These are phyloP conservation scores for Kodamaea kaohsiungensis DNA, from an alignment of 805 yeast species.

Conservation along the genomic window DNA sequence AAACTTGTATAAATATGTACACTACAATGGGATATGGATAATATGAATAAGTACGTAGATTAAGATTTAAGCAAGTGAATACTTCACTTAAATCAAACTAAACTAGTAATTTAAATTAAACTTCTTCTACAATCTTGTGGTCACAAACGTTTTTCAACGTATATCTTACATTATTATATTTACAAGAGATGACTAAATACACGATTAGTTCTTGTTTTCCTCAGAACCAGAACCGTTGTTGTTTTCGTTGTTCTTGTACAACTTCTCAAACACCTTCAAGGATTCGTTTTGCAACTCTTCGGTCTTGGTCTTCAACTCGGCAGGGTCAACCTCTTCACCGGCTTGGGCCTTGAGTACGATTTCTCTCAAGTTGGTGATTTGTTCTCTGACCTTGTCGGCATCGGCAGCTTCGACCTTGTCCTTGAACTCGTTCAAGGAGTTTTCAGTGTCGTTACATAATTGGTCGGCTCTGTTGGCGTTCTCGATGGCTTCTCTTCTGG, in stretches of 20 bases:
- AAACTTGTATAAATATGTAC: background rate
- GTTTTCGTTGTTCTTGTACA: slow-evolving; percentile 33
- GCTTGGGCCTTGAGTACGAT: slow-evolving; percentile 64
- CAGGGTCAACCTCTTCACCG: slow-evolving; percentile 61
- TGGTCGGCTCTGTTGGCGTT: slow-evolving; percentile 82
- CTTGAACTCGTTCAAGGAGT: slow-evolving; percentile 49
- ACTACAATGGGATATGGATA: background rate
- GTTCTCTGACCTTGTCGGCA: slow-evolving; percentile 50
- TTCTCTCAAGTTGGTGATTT: slow-evolving; percentile 62
- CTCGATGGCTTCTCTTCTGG: slow-evolving; percentile 81
- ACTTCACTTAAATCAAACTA: too few relatives aligned
- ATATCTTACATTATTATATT: slow-evolving; percentile 10
- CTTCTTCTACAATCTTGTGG: background rate
- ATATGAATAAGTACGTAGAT: background rate
- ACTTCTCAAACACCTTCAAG: slow-evolving; percentile 73
- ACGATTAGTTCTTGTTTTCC: slow-evolving; percentile 28
- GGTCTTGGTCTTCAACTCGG: slow-evolving; percentile 68
- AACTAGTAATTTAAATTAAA: too few relatives aligned
- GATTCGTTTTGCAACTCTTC: slow-evolving; percentile 76
- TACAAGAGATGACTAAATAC: slow-evolving; percentile 13
- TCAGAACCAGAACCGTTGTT: slow-evolving; percentile 22
- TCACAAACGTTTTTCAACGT: background rate
- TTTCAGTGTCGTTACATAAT: slow-evolving; percentile 58
- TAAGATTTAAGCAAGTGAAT: too few relatives aligned
- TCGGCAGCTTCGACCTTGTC: slow-evolving; percentile 48